Evolutionary conservation across 139 green algal genomes (phyloP), one percentile per base, ranked within the genome.

Genomic region (Eudorina sp.): DNA sequence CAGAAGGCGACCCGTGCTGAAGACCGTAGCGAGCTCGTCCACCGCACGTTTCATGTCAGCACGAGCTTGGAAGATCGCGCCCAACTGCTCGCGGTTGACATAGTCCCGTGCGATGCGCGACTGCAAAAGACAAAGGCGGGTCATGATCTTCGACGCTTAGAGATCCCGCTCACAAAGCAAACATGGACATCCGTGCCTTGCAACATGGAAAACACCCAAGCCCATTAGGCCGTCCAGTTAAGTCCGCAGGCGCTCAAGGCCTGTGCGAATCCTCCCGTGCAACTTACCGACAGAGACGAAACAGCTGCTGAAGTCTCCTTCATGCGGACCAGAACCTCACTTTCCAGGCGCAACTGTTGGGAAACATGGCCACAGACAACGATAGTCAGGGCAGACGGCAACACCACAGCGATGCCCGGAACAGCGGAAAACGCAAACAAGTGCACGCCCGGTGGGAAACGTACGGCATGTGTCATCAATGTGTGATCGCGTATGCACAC

Each of bases 61-160:
- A 14, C 87, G 87, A n/a, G 87, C 87, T 36, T 84, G 64, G 64
- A 90, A 90, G 69, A 90, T 90, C 27, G 53, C 69, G 25, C 69
- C 79, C 70, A 90, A 55, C 51, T 88, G 74, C 55, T 90, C 87
- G 25, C 60, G 78, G n/a, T 38, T 88, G 53, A 90, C 58, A 55
- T 88, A 90, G 45, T 90, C 79, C 31, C 55, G 40, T 8, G 38
- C 27, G 13, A 90, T 23, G 36, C 34, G 68, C 13, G 41, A 41
- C 78, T 88, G 74, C 29, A 5, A 29, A 29, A 25, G 13, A 40
- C 64, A 40, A 13, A 41, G 29, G 64, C 8, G 55, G 8, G 8
- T 27, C 55, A 66, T 11, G 55, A 66, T 34, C 7, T 66, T 23
- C 7, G 55, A 23, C n/a, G n/a, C n/a, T 66, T 66, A 66, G 23